A percentile compares a stretch with the other conserved stretches of the same genome.
Evolutionary conservation across 768 basidiomycete species (phyloP).

Genomic region (Cystofilobasidium bisporidii): DNA sequence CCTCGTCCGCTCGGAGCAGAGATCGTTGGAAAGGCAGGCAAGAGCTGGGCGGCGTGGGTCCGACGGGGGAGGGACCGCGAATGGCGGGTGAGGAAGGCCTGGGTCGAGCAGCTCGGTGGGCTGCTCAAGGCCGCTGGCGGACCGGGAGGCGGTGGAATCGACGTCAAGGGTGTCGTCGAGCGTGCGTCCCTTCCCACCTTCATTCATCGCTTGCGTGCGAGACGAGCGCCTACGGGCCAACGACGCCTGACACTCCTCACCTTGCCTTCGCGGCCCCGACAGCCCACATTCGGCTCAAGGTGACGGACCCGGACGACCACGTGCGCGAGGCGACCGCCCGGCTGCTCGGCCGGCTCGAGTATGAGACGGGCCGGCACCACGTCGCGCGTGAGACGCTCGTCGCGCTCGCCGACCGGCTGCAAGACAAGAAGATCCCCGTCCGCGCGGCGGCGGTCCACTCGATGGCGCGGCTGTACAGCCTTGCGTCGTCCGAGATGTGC

Average conservation of each 20-base stretch:
- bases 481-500: conserved; percentile 84
- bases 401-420: conserved; percentile 57
- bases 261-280: background rate
- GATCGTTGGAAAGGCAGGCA: conserved; percentile 52
- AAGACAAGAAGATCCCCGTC: conserved; percentile 68
- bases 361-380: conserved; percentile 78
- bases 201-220: background rate
- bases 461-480: conserved; percentile 64
- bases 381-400: conserved; percentile 57
- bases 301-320: conserved; percentile 82
- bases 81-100: conserved; percentile 59
- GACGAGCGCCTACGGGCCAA: conserved; percentile 41
- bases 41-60: conserved; percentile 78
- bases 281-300: conserved; percentile 51
- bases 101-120: conserved; percentile 60
- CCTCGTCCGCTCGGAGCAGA: conserved; percentile 43
- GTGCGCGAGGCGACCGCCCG: conserved; percentile 77
- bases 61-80: conserved; percentile 67
- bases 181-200: conserved; percentile 44
- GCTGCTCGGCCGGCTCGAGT: conserved; percentile 72
- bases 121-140: conserved; percentile 37
- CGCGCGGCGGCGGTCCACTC: conserved; percentile 60
- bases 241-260: background rate
- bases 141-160: background rate
- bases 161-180: conserved; percentile 52